These are phyloP conservation scores for Penicillium ucsense DNA, from an alignment of 495 filamentous ascomycete genomes.

Conservation along the genomic window DNA sequence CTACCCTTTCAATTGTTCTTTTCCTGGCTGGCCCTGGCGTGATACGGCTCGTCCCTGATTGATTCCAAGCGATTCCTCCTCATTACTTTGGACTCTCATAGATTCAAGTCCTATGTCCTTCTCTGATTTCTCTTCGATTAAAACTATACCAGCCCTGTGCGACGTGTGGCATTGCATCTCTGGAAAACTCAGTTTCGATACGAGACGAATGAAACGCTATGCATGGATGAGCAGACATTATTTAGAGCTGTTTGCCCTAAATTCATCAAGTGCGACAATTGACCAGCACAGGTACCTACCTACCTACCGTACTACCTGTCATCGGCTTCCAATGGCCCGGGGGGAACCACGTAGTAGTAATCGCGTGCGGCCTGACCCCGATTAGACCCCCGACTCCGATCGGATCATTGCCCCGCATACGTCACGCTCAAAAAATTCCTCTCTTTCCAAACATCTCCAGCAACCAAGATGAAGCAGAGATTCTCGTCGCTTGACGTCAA, in stretches of 20 bases:
- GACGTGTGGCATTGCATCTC: conserved; percentile 1
- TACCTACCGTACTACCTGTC: too few species aligned
- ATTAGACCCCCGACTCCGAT: conserved; percentile 12
- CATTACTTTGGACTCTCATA: conserved; percentile 16
- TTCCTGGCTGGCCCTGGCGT: conserved; percentile 38
- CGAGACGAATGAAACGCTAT: too few species aligned
- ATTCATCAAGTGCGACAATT: too few species aligned
- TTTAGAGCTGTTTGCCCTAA: too few species aligned
- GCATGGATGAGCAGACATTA: too few species aligned
- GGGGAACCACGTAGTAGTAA: not conserved
- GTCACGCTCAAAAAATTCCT: conserved; percentile 32
- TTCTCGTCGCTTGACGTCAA: conserved; percentile 91
- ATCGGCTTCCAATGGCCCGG: not conserved
- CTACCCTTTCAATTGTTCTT: conserved; percentile 11
- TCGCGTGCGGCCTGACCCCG: conserved; percentile 3
- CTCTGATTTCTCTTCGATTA: not conserved
- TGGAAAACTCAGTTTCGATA: too few species aligned
- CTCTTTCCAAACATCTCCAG: conserved; percentile 12
- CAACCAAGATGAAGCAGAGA: conserved; percentile 80
- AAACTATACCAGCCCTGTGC: not conserved
- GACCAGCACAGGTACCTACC: too few species aligned
- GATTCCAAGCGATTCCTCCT: conserved; percentile 5
- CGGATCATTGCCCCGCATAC: conserved; percentile 37
- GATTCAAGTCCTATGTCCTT: conserved; percentile 12
- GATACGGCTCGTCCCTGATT: conserved; percentile 20